Evolutionary conservation across 495 filamentous ascomycete species (phyloP).

Genomic region (Penicillium desertorum): DNA sequence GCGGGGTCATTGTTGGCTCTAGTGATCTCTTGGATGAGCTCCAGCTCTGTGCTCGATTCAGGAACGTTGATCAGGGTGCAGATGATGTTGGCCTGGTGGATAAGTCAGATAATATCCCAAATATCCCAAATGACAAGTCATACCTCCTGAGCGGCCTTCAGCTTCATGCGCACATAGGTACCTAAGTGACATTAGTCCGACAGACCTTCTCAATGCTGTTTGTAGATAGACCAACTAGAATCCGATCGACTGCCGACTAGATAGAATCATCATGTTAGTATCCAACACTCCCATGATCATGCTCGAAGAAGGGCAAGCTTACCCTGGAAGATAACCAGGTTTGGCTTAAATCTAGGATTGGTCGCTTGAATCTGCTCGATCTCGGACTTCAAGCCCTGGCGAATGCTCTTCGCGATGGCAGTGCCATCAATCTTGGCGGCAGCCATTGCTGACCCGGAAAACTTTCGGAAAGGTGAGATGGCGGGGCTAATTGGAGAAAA

Average conservation of each 20-base stretch:
- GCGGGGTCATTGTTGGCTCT: slow-evolving; percentile 81
- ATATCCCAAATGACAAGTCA: slow-evolving; percentile 13
- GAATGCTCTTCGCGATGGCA: slow-evolving; percentile 85
- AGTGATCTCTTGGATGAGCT: slow-evolving; percentile 79
- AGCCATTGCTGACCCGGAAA: slow-evolving; percentile 64
- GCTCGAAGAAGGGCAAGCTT: slow-evolving; percentile 24
- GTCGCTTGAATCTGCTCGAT: slow-evolving; percentile 76
- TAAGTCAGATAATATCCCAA: slow-evolving; percentile 14
- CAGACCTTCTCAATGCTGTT: background rate
- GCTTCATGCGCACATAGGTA: slow-evolving; percentile 99
- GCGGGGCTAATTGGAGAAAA: slow-evolving; percentile 18
- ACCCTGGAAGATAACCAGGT: slow-evolving; percentile 92
- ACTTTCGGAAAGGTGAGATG: slow-evolving; percentile 29
- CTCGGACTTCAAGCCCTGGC: slow-evolving; percentile 71
- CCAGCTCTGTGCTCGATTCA: slow-evolving; percentile 76
- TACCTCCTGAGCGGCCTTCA: slow-evolving; percentile 95
- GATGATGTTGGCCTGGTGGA: slow-evolving; percentile 73
- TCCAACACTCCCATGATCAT: background rate
- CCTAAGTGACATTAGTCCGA: slow-evolving; percentile 52
- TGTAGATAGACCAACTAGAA: slow-evolving; percentile 67
- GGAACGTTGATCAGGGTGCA: slow-evolving; percentile 83
- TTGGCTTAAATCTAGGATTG: slow-evolving; percentile 85
- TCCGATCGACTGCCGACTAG: slow-evolving; percentile 83
- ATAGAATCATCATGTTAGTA: slow-evolving; percentile 17
- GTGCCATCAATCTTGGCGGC: slow-evolving; percentile 94